Evolutionary conservation across 371 early-diverging fungal genomes (phyloP).

Genomic region (Cladochytrium tenue): DNA sequence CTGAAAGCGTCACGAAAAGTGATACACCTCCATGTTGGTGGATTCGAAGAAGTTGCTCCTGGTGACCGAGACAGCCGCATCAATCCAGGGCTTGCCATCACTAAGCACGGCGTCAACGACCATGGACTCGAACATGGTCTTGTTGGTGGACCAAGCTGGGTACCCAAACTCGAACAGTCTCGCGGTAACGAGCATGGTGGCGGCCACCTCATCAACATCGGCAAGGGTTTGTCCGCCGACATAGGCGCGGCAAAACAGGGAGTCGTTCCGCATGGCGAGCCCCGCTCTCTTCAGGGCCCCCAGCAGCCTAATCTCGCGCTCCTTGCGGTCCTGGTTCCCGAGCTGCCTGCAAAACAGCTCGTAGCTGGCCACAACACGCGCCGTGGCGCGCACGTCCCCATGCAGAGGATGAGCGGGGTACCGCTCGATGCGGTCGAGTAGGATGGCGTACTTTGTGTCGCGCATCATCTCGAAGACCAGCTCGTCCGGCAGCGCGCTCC

Average conservation of each 20-base stretch:
- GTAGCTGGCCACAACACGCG: neutral
- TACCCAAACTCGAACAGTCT: constrained; percentile 1
- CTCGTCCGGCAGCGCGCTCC: neutral
- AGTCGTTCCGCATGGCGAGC: neutral
- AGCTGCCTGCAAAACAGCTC: neutral
- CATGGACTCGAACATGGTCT: neutral
- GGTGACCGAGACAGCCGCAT: neutral
- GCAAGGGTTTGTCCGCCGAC: neutral
- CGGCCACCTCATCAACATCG: neutral
- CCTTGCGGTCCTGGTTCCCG: neutral
- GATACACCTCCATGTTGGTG: neutral
- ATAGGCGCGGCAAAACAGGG: neutral
- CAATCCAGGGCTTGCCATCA: neutral
- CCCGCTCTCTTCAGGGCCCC: neutral
- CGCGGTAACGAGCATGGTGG: neutral
- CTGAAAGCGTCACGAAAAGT: neutral
- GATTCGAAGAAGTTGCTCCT: neutral
- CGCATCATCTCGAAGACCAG: neutral
- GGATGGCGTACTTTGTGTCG: neutral
- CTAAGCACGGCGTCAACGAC: neutral
- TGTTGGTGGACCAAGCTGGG: neutral
- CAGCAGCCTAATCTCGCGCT: no score
- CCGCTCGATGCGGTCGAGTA: neutral
- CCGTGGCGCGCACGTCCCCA: neutral
- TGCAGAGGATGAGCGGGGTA: neutral